Conservation (phyloP, 2,329 filamentous ascomycete genomes). For the Aaosphaeria pasadenensis region DNA sequence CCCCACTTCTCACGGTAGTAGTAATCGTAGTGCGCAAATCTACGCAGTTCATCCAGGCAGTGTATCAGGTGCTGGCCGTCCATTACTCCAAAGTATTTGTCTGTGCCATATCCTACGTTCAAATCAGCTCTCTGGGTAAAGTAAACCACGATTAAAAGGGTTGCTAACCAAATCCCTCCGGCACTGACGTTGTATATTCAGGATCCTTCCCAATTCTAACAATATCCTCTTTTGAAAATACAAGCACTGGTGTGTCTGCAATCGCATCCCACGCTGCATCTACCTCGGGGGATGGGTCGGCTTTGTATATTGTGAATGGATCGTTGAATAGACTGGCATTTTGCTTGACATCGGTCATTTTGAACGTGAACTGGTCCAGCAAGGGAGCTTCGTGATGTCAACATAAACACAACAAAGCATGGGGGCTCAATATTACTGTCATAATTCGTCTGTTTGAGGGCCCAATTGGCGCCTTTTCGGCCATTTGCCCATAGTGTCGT, state of each 20-base stretch:
- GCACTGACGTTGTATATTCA: neutral
- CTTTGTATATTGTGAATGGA: neutral
- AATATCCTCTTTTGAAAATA: neutral
- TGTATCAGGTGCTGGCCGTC: neutral
- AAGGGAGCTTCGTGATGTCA: neutral
- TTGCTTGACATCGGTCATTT: neutral
- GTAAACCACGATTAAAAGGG: neutral
- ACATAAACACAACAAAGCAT: too few relatives aligned
- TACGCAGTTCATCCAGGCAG: neutral
- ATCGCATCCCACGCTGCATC: neutral
- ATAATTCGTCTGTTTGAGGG: neutral
- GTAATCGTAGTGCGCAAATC: neutral
- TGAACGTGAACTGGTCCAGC: neutral
- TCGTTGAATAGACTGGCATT: neutral
- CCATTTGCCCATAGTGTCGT: too few relatives aligned
- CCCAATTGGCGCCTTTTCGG: neutral
- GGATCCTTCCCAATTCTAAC: neutral
- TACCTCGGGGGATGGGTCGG: neutral
- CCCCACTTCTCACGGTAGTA: neutral
- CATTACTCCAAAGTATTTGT: conserved; percentile 1
- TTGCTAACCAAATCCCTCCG: neutral
- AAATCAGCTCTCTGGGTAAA: neutral
- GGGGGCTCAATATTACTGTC: neutral
- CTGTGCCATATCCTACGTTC: neutral
- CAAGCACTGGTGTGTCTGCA: neutral